A percentile compares a stretch with the other conserved stretches of the same genome.
Evolutionary conservation across 208 protist genomes (phyloP).

Genomic region (Naegleria gruberi): DNA sequence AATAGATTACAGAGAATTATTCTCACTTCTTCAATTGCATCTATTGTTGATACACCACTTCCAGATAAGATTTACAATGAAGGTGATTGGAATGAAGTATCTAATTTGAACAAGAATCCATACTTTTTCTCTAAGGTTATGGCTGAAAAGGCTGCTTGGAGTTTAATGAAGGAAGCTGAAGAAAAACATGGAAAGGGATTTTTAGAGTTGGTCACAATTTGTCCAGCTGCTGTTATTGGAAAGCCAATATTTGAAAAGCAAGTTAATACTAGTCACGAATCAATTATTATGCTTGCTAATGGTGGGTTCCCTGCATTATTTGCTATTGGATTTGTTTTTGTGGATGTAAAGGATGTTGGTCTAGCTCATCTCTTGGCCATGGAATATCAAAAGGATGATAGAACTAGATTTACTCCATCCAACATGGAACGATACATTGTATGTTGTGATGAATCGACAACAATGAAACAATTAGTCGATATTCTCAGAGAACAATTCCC

Average conservation of each 20-base stretch:
- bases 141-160: constrained; percentile 3
- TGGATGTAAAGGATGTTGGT: background rate
- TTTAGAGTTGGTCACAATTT: background rate
- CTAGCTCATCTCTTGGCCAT: background rate
- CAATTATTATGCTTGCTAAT: background rate
- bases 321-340: background rate
- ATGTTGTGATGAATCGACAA: background rate
- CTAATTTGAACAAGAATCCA: background rate
- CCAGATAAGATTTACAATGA: background rate
- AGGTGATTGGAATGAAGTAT: background rate
- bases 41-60: background rate
- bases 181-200: background rate
- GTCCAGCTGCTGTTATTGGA: background rate
- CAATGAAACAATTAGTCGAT: background rate
- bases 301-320: background rate
- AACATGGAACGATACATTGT: constrained; percentile 17
- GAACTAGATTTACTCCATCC: background rate
- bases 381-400: background rate
- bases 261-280: background rate
- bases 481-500: background rate
- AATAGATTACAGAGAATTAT: background rate
- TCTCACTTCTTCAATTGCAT: background rate
- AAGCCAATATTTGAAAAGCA: background rate
- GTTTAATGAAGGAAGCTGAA: background rate
- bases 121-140: background rate